Base-by-base conservation (phyloP, 306 rosid species). In the Ormosia semicastrata region DNA sequence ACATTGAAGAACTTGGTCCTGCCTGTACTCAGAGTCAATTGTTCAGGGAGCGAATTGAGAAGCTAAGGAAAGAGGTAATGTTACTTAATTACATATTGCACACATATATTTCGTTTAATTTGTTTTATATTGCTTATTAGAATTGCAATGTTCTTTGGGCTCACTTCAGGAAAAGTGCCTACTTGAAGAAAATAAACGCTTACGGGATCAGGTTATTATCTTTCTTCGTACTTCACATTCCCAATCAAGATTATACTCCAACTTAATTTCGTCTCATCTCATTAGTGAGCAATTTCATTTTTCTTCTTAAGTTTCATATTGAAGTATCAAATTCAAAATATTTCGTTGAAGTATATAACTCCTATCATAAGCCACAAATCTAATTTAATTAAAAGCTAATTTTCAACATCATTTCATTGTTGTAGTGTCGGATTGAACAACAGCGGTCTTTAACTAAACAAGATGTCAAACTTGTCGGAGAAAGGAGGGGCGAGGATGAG, bases 11-110 rank as follows among this genome's bases (percentile, higher is more conserved):
- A 70, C 69, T 83, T 52, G 76, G 30, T 77, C 36, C 5, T 82
- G 69, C 64, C 10, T 81, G 60, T 84, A 15, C 60, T 54, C 84
- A 95, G 99, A 77, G 13, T 79, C 91, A 89, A 80, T 30, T 93
- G 70, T 75, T 87, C 50, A 89, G 30, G 86, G 92, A 90, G 83
- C 88, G 84, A 80, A 89, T 93, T 75, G 91, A 84, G 84, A 75
- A 85, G 78, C 87, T 95, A 62, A 92, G 79, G 81, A 86, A 84
- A 86, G 79, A 93, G 97, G 99, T 95, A 88, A 73, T 81, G 50
- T 59, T 44, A 12, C 12, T 29, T 62, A 9, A 13, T 46, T 46
- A 14, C n/a, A 0, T 6, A 6, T 39, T 50, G 15, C 73, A 10
- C 14, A 1, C 39, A n/a, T 49, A 24, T 67, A 11, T 52, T 71